Base-by-base conservation (phyloP, 495 filamentous ascomycete species). In the Podospora australis region DNA sequence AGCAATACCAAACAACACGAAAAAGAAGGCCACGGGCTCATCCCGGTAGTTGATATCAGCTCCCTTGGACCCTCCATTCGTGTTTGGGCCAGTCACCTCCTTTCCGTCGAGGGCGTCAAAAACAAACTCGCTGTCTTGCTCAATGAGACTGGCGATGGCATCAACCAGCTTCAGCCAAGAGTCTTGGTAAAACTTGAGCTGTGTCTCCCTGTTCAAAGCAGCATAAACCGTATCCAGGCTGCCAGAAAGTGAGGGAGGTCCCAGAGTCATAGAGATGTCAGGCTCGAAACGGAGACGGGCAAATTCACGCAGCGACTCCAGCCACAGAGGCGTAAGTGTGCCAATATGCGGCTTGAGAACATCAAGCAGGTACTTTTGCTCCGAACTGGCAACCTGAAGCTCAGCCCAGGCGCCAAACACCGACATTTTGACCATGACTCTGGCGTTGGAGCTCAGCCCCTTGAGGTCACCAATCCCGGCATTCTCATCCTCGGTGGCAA, bases 391-490 rank as follows among this genome's bases (percentile, higher is more conserved):
- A 35, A 99, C 90, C 64, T 99, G 94, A 25, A 99, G 78, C 52
- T 95, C 87, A n/a, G 92, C 94, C 92, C 92, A 99, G 6, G 90
- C 92, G n/a, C 90, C 90, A 61, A 94, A 89, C 1, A 97, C 84
- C 1, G 94, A 82, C 80, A 96, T 89, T 61, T 90, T 94, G 32
- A 99, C 89, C 92, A 99, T 99, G 22, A 96, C 89, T 50, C 90
- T 86, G 2, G 92, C 92, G 60, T 99, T 99, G 0, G 94, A 88
- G 63, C 94, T 95, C 22, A 97, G 81, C 2, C 87, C 88, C 66
- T 88, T 88, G 16, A 99, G 70, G 52, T 99, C 92, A 20, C 94
- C 92, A 62, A 99, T 96, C 23, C 87, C 78, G 0, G 88, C 88
- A 32, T 84, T 84, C 46, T 96, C 89, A 19, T 78, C 77, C 64